Conservation (phyloP, 805 yeast genomes). For the Cyberlindnera sargentensis region DNA sequence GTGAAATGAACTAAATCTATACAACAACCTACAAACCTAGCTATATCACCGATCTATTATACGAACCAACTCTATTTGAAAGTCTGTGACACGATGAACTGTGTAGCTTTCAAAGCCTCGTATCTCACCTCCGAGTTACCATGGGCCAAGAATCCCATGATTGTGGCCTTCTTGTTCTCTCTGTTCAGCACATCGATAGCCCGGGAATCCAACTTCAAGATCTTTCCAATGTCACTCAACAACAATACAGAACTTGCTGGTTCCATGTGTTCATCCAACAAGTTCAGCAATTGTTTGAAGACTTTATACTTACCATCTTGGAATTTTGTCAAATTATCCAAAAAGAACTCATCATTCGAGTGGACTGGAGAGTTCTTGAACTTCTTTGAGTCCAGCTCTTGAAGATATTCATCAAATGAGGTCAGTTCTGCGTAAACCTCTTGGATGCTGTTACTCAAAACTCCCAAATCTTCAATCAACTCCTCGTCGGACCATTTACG, state of each 20-base stretch:
- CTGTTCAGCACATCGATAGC: constrained; percentile 46
- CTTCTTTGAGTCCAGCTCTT: constrained; percentile 73
- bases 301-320: constrained; percentile 72
- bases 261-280: constrained; percentile 37
- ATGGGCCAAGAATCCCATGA: constrained; percentile 78
- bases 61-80: constrained; percentile 29
- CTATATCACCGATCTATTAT: neutral
- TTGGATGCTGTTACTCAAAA: constrained; percentile 52
- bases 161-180: constrained; percentile 61
- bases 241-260: constrained; percentile 48
- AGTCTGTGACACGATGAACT: constrained; percentile 82
- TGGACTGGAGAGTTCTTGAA: constrained; percentile 93
- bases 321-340: constrained; percentile 70
- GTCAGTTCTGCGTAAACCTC: constrained; percentile 74
- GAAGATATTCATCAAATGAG: constrained; percentile 85
- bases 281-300: constrained; percentile 51
- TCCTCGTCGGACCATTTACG: constrained; percentile 96
- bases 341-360: constrained; percentile 82
- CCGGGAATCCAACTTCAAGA: constrained; percentile 58
- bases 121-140: constrained; percentile 84
- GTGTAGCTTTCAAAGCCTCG: constrained; percentile 95
- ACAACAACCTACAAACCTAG: neutral
- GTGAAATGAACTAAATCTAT: constrained; percentile 13
- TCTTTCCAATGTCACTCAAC: constrained; percentile 57
- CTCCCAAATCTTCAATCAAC: constrained; percentile 61